These are phyloP conservation scores for Ilex paraguariensis DNA, from an alignment of 305 asterid species.

Conservation along the genomic window DNA sequence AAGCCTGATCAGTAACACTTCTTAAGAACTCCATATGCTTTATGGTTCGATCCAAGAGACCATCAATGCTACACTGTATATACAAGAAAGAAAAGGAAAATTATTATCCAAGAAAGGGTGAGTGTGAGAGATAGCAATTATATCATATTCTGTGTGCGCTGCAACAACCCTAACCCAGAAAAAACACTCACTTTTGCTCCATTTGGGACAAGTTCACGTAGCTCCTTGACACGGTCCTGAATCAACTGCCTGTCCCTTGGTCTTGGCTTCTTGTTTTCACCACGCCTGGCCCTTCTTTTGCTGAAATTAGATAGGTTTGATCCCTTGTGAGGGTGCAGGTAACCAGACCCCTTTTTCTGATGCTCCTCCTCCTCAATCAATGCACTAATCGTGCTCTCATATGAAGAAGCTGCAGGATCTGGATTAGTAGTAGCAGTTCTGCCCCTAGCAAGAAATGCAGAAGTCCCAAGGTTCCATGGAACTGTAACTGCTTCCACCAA, in stretches of 20 bases:
- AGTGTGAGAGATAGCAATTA: background rate
- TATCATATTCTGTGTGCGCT: background rate
- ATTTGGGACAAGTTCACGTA: constrained; percentile 82
- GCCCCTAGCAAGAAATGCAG: constrained; percentile 21
- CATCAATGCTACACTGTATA: constrained; percentile 91
- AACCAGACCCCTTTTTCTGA: constrained; percentile 30
- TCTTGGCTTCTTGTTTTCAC: constrained; percentile 44
- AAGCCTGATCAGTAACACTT: constrained; percentile 61
- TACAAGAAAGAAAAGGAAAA: constrained; percentile 6
- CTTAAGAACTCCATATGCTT: constrained; percentile 81
- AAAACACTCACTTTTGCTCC: constrained; percentile 55
- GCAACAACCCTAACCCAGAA: constrained; percentile 8
- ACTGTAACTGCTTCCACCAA: constrained; percentile 25
- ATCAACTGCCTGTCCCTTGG: constrained; percentile 95
- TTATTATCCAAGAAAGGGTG: constrained; percentile 4
- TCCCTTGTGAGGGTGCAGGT: constrained; percentile 22
- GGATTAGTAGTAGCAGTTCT: constrained; percentile 15
- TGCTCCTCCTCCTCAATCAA: constrained; percentile 31
- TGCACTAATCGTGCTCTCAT: constrained; percentile 31
- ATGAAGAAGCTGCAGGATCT: constrained; percentile 41
- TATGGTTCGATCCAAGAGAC: constrained; percentile 82
- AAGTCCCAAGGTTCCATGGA: constrained; percentile 33
- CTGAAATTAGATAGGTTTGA: constrained; percentile 32
- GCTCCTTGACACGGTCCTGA: constrained; percentile 83
- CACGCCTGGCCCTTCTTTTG: constrained; percentile 41